phyloP scores from a whole-genome alignment of 1,284 basidiomycete species.

The Cryptococcus deneoformans region DNA sequence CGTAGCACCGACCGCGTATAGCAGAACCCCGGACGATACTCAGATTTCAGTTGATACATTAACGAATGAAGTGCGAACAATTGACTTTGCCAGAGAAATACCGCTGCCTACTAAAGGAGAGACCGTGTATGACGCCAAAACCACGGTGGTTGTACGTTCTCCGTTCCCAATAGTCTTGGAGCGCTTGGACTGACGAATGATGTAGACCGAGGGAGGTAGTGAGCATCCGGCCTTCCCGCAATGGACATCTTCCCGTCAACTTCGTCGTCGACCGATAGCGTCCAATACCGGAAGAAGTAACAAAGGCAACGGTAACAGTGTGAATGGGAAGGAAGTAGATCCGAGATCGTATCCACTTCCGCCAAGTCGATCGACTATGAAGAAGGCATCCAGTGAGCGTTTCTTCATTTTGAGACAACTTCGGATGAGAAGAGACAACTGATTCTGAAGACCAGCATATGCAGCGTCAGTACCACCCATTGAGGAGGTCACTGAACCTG shows the following conservation, averaged over 20 bases:
- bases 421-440: neutral
- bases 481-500: slow-evolving; percentile 40
- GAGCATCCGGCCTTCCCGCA: too few relatives aligned
- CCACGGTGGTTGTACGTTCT: slow-evolving; percentile 12
- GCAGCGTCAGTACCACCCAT: slow-evolving; percentile 36
- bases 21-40: neutral
- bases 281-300: neutral
- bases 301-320: slow-evolving; percentile 5
- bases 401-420: neutral
- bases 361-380: slow-evolving; percentile 8
- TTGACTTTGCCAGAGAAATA: slow-evolving; percentile 11
- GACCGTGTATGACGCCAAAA: slow-evolving; percentile 10
- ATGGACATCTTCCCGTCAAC: too few relatives aligned
- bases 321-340: neutral
- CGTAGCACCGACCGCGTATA: slow-evolving; percentile 12
- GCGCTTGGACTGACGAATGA: too few relatives aligned
- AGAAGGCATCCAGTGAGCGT: slow-evolving; percentile 10
- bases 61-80: slow-evolving; percentile 3
- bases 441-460: slow-evolving; percentile 18
- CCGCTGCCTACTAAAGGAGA: slow-evolving; percentile 9
- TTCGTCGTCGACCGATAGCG: too few relatives aligned
- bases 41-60: neutral
- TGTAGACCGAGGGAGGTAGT: too few relatives aligned
- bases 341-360: slow-evolving; percentile 14
- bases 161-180: neutral